A percentile compares a stretch with the other conserved stretches of the same genome.
Evolutionary conservation across 1,139 yeast species (phyloP).

Genomic region (Suhomyces bribrorum): DNA sequence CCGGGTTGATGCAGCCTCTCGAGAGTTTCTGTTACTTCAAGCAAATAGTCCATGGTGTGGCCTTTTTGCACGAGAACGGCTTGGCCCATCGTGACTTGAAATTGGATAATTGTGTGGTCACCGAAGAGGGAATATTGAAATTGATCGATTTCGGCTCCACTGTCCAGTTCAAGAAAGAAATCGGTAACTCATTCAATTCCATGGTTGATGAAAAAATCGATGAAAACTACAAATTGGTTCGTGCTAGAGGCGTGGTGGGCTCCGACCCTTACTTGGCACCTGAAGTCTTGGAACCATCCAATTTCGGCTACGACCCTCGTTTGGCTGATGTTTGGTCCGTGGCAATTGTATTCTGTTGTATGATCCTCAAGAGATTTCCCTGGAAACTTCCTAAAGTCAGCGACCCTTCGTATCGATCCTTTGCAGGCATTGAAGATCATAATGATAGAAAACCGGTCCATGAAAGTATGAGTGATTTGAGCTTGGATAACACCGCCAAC

Average conservation of each 20-base stretch:
- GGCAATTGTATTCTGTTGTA: slow-evolving; percentile 75
- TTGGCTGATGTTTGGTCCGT: slow-evolving; percentile 78
- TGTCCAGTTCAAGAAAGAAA: slow-evolving; percentile 53
- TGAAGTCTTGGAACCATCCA: slow-evolving; percentile 56
- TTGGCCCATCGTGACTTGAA: slow-evolving; percentile 78
- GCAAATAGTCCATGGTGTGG: slow-evolving; percentile 64
- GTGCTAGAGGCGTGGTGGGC: slow-evolving; percentile 73
- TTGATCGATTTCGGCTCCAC: slow-evolving; percentile 80
- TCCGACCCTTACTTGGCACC: slow-evolving; percentile 83
- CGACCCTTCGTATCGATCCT: slow-evolving; percentile 55
- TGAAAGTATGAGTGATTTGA: slow-evolving; percentile 8
- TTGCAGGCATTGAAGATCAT: slow-evolving; percentile 26
- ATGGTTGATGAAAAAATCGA: slow-evolving; percentile 21
- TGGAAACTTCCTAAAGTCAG: slow-evolving; percentile 71
- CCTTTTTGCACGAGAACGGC: slow-evolving; percentile 64
- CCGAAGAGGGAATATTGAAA: slow-evolving; percentile 59
- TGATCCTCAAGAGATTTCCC: slow-evolving; percentile 71
- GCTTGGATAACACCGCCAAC: not conserved
- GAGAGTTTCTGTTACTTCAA: slow-evolving; percentile 70
- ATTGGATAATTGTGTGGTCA: slow-evolving; percentile 76
- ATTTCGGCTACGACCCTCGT: slow-evolving; percentile 63
- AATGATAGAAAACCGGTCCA: slow-evolving; percentile 5
- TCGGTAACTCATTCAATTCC: slow-evolving; percentile 11
- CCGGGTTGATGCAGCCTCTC: slow-evolving; percentile 57
- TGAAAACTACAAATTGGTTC: slow-evolving; percentile 27